Base-by-base conservation (phyloP, 257 asterid genomes). In the Petunia axillaris region DNA sequence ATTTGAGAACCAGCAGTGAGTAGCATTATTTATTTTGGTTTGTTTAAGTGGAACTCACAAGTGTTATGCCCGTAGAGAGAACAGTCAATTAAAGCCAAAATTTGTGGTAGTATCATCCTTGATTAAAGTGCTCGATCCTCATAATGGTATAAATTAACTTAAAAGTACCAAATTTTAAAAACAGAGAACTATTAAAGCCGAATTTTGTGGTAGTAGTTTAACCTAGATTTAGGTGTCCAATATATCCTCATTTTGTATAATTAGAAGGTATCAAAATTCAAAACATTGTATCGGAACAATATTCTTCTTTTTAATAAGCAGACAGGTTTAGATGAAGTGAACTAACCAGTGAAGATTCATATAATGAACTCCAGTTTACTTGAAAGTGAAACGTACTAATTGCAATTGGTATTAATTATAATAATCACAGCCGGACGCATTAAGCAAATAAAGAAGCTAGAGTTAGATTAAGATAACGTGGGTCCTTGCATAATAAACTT, bases 41-140 rank as follows among this genome's bases (percentile, higher is more conserved):
- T 36, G 62, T 50, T 73, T 50, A 73, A 73, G 77, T 73, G 77
- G 62, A 73, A 11, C 14, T 35, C 62, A 73, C 78, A 50, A 35
- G 46, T 73, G 62, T 73, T 73, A 50, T 35, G 36, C 62, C 78
- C 6, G 44, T 50, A 50, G 62, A 73, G 50, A 73, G 46, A 73
- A 35, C 62, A 73, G 9, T 10, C 35, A 50, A 73, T 13, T 73
- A 73, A 50, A 73, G 78, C 62, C 44, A 73, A 36, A 60, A 10
- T 73, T 73, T 50, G 62, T 73, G 78, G 76, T 36, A 73, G 60
- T 50, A 60, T 50, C 59, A 35, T 73, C 6, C 62, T 73, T 57
- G 62, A 73, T 35, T 73, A 35, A 73, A 11, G 43, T 48, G 77
- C 50, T 71, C 16, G 77, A 71, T 50, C 39, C 78, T 73, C 44